Base-by-base conservation (phyloP, 441 rosid species). In the Omphalea diandra region DNA sequence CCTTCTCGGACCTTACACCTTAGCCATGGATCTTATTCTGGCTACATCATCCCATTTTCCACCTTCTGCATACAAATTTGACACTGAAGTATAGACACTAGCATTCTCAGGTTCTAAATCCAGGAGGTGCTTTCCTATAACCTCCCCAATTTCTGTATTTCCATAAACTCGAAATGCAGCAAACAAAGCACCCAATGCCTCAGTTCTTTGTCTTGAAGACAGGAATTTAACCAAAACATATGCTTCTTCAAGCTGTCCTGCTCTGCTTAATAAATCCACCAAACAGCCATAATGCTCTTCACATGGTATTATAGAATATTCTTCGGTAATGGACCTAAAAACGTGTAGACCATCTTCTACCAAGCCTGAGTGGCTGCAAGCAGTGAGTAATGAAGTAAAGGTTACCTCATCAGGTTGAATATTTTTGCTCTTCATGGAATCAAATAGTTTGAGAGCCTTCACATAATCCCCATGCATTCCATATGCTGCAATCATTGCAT, bases 331-430 rank as follows among this genome's bases (percentile, higher is more conserved):
- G 38, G 72, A 41, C 54, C 62, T 77, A 27, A 81, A 81, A 35
- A 52, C 38, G 41, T 3, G 65, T 31, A 81, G 56, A 50, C 80
- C 81, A 22, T 77, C 81, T 56, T 77, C 73, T 27, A 75, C 75
- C 66, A 73, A 69, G 57, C 84, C 80, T 2, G 77, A 73, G 41
- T 77, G 80, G 41, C 84, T 81, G 73, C 84, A 75, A 22, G 84
- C 84, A 58, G 68, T 69, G 17, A 70, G 73, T 57, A 73, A 44
- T 5, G 80, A 79, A 12, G 77, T 76, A 35, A 79, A 70, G 57
- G 80, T 79, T 33, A 67, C 47, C 59, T 71, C 76, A 71, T 78
- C 78, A 2, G 81, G 78, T 32, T 55, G 64, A 15, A 78, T 26
- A 43, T 49, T 67, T 27, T 72, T 64, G 29, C 26, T 35, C 35